A percentile compares a stretch with the other conserved stretches of the same genome.
These are phyloP conservation scores for Discostella stelligeroides DNA, from an alignment of 108 stramenopile species.

Conservation along the genomic window DNA sequence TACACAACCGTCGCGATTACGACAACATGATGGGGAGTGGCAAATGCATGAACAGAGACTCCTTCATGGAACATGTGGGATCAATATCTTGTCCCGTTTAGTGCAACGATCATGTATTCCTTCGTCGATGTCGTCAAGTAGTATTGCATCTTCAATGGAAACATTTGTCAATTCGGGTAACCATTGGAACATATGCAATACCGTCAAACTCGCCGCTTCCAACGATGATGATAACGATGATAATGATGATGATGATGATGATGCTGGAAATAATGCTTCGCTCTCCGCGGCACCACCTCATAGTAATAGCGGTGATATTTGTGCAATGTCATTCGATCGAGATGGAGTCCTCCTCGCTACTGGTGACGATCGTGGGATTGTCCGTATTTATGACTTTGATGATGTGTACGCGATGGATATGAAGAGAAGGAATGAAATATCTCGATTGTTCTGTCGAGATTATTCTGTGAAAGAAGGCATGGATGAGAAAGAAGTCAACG, in stretches of 20 bases:
- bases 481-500: constrained; percentile 1
- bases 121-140: neutral
- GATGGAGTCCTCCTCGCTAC: constrained; percentile 42
- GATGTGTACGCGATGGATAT: constrained; percentile 40
- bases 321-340: constrained; percentile 42
- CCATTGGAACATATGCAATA: constrained; percentile 25
- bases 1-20: too few species aligned
- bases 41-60: too few species aligned
- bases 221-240: neutral
- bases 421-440: constrained; percentile 28
- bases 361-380: constrained; percentile 32
- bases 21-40: too few species aligned
- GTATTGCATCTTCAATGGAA: neutral
- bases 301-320: constrained; percentile 31
- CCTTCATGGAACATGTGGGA: too few species aligned
- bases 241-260: too few species aligned
- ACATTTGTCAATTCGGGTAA: constrained; percentile 7
- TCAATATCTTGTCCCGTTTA: too few species aligned
- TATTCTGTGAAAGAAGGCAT: neutral
- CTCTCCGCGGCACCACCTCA: too few species aligned
- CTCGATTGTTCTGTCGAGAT: neutral
- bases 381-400: constrained; percentile 54
- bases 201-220: constrained; percentile 15
- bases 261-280: too few species aligned
- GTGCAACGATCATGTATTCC: too few species aligned